These are phyloP conservation scores for Diaporthe vexans DNA, from an alignment of 2,329 filamentous ascomycete species.

Conservation along the genomic window DNA sequence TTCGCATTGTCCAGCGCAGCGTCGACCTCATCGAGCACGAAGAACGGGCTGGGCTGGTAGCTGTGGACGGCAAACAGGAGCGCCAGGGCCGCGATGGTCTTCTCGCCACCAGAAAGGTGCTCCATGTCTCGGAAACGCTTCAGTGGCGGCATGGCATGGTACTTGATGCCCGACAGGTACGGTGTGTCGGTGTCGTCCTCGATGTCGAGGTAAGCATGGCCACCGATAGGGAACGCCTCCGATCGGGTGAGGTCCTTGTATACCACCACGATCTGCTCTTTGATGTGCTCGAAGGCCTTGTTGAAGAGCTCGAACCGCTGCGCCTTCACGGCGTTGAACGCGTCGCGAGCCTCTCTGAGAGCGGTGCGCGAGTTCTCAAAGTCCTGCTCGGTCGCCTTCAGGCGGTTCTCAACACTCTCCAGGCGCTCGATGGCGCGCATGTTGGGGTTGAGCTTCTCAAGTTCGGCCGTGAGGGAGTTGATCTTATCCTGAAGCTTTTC, in stretches of 20 bases:
- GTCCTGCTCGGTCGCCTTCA: constrained; percentile 88
- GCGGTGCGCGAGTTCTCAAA: constrained; percentile 86
- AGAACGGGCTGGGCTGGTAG: constrained; percentile 96
- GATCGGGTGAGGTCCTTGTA: constrained; percentile 96
- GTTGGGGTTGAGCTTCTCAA: constrained; percentile 96
- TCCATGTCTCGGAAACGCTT: constrained; percentile 99
- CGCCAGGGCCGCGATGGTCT: constrained; percentile 98
- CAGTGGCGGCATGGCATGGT: constrained; percentile 97
- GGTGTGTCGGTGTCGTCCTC: constrained; percentile 96
- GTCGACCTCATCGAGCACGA: constrained; percentile 97
- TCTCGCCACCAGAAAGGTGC: constrained; percentile 95
- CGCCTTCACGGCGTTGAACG: constrained; percentile 85
- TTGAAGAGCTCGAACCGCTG: constrained; percentile 92
- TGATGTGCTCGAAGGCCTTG: constrained; percentile 94
- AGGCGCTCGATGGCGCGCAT: constrained; percentile 95
- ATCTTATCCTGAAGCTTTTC: constrained; percentile 84
- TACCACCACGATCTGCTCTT: constrained; percentile 91
- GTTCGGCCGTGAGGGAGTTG: constrained; percentile 77
- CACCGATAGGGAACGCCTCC: constrained; percentile 92
- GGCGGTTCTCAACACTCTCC: constrained; percentile 85
- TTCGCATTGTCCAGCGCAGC: constrained; percentile 98
- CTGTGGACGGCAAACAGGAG: constrained; percentile 96
- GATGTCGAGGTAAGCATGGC: constrained; percentile 89
- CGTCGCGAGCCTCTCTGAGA: constrained; percentile 82
- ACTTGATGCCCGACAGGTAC: constrained; percentile 95